A percentile compares a stretch with the other conserved stretches of the same genome.
Evolutionary conservation across 805 yeast species (phyloP).

Genomic region (Blastobotrys muscicola): DNA sequence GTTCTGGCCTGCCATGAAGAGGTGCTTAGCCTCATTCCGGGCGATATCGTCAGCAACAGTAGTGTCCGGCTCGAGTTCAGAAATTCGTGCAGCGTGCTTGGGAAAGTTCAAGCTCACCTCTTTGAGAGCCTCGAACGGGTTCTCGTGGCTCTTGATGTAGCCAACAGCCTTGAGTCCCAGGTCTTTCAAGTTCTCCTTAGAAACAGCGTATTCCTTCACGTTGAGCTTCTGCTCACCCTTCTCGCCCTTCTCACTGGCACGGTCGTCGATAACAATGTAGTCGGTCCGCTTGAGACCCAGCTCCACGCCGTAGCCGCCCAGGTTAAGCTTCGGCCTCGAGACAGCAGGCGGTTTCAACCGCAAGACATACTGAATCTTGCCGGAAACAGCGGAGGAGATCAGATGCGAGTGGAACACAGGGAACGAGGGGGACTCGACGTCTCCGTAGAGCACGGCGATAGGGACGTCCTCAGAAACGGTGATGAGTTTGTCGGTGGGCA

Average conservation of each 20-base stretch:
- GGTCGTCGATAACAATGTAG: slow-evolving; percentile 55
- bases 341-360: slow-evolving; percentile 48
- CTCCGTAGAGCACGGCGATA: slow-evolving; percentile 57
- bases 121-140: slow-evolving; percentile 32
- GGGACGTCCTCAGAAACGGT: slow-evolving; percentile 44
- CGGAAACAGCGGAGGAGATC: slow-evolving; percentile 47
- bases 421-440: slow-evolving; percentile 42
- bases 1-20: slow-evolving; percentile 21
- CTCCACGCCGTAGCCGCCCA: slow-evolving; percentile 58
- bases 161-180: slow-evolving; percentile 25
- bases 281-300: slow-evolving; percentile 57
- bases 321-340: slow-evolving; percentile 17
- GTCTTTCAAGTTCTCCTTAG: slow-evolving; percentile 19
- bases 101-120: slow-evolving; percentile 47
- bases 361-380: slow-evolving; percentile 66
- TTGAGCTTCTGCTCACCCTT: slow-evolving; percentile 2
- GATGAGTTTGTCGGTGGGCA: slow-evolving; percentile 53
- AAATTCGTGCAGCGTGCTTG: slow-evolving; percentile 35
- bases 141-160: slow-evolving; percentile 27
- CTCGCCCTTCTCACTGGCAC: slow-evolving; percentile 18
- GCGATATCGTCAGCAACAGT: slow-evolving; percentile 18
- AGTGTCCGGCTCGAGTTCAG: slow-evolving; percentile 15
- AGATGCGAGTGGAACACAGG: slow-evolving; percentile 49
- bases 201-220: slow-evolving; percentile 8
- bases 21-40: slow-evolving; percentile 13